These are phyloP conservation scores for Erodium chrysanthum DNA, from an alignment of 441 rosid species.

Conservation along the genomic window DNA sequence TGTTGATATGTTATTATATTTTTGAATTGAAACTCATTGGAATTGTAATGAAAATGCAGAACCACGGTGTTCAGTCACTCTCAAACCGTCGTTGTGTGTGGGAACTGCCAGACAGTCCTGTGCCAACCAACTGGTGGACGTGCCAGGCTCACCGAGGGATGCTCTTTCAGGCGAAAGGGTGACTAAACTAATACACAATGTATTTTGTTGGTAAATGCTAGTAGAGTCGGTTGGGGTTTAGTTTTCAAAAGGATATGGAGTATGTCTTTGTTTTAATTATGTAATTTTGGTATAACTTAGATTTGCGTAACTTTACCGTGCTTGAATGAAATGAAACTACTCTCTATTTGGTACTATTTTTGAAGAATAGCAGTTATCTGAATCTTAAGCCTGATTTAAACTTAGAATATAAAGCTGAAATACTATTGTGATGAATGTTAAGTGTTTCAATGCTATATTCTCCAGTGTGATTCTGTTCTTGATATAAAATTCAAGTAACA, in stretches of 20 bases:
- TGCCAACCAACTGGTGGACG: constrained; percentile 5
- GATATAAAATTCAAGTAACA: too few species aligned
- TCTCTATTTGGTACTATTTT: background rate
- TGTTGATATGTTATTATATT: background rate
- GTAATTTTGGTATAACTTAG: background rate
- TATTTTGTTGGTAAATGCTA: background rate
- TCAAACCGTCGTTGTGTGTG: background rate
- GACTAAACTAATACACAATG: background rate
- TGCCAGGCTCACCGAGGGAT: constrained; percentile 3
- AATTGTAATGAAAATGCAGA: background rate
- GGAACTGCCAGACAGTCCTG: background rate
- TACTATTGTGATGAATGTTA: background rate
- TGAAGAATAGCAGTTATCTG: background rate
- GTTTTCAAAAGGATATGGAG: background rate
- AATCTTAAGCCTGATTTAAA: too few species aligned
- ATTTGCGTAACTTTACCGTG: background rate
- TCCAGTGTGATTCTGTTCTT: too few species aligned
- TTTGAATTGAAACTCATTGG: background rate
- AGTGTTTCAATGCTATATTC: too few species aligned
- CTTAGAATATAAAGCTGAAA: too few species aligned
- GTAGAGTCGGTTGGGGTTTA: background rate
- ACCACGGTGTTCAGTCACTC: constrained; percentile 1
- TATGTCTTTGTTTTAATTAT: background rate
- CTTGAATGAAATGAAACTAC: background rate
- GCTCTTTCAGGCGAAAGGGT: constrained; percentile 6